Percentiles rank a stretch among this genome's conserved stretches.
Conservation (phyloP, 2,329 filamentous ascomycete genomes). For the Byssochlamys sp. region DNA sequence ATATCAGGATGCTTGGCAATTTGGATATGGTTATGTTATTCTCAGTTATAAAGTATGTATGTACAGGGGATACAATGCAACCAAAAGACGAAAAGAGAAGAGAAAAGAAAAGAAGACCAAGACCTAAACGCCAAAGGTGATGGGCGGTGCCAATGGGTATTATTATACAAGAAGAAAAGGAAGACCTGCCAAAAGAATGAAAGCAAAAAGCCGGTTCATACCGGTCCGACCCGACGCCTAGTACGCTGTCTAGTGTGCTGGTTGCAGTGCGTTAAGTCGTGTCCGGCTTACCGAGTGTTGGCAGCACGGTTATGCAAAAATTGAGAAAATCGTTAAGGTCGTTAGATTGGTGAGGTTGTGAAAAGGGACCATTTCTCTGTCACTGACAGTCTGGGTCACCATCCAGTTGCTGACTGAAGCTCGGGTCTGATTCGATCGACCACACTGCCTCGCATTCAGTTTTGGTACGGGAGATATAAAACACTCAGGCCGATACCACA, state of each 20-base stretch:
- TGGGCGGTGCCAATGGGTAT: neutral
- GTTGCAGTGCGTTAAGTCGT: neutral
- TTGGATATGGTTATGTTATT: too few species aligned
- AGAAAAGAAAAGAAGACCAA: neutral
- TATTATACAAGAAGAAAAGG: neutral
- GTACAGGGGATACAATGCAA: too few species aligned
- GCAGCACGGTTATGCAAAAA: neutral
- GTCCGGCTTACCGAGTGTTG: neutral
- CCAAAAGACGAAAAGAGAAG: neutral
- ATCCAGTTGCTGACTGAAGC: too few species aligned
- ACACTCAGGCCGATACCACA: neutral
- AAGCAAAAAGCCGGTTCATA: neutral
- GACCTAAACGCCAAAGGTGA: neutral
- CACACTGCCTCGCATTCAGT: neutral
- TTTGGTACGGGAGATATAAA: neutral
- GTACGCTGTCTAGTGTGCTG: neutral
- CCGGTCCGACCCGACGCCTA: neutral
- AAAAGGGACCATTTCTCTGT: neutral
- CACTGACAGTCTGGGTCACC: too few species aligned
- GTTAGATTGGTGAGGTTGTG: neutral
- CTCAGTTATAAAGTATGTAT: too few species aligned
- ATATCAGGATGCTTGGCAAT: too few species aligned
- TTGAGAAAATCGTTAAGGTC: neutral
- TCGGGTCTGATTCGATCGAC: too few species aligned
- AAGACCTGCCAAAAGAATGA: neutral